Base-by-base conservation (phyloP, 306 rosid species). In the Dryas alaskensis region DNA sequence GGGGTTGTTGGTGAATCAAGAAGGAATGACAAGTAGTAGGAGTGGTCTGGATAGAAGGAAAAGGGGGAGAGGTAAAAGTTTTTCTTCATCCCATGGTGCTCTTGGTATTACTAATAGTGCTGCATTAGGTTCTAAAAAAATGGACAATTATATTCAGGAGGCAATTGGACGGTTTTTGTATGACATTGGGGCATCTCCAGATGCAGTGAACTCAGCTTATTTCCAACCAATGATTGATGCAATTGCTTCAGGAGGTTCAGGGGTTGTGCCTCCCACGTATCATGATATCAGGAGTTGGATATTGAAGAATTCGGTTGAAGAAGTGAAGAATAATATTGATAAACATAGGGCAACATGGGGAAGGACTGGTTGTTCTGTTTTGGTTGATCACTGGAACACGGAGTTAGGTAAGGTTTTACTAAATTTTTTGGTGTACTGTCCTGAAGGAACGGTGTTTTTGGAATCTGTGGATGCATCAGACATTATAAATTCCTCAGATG, bases 271-370 rank as follows among this genome's bases (percentile, higher is more conserved):
- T 9, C 98, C 97, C 69, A 82, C 89, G 0, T 80, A 78, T 76
- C 90, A 84, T 81, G 96, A 91, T 81, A 86, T 93, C 75, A 84
- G 86, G 51, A 92, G 97, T 51, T 89, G 96, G 97, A 79, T 93
- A 65, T 75, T 93, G 82, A 93, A 89, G 84, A 86, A 84, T 66
- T 87, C 92, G 3, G 82, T 93, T 75, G 91, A 89, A 78, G 98
- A 93, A 77, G 84, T 82, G 77, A 91, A 78, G 89, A 84, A 69
- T 77, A 89, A 84, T 64, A 73, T 86, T 43, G 92, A 89, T 8
- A 85, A 86, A 58, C 69, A 81, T 81, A 83, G 81, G 86, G 82
- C 81, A 70, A 76, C 87, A 17, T 89, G 97, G 96, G 87, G 82
- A 62, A 89, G 80, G 74, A 87, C 96, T 11, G 92, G 96, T 67